Evolutionary conservation across 1,139 yeast species (phyloP).

Genomic region (Blastobotrys elegans): DNA sequence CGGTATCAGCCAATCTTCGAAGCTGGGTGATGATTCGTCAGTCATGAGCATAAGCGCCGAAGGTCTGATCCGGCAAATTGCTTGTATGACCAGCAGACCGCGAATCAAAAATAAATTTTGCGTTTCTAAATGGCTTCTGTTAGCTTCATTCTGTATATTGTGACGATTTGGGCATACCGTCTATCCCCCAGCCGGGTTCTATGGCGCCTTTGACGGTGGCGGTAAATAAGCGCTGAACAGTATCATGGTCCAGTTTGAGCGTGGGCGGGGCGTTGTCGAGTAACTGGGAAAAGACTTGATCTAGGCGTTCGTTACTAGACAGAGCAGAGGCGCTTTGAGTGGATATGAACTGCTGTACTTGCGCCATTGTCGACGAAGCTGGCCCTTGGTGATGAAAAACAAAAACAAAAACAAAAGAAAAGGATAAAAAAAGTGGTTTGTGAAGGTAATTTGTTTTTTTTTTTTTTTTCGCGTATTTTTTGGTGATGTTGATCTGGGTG

Average conservation of each 20-base stretch:
- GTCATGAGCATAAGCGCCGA: background rate
- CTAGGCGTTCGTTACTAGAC: background rate
- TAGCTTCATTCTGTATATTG: background rate
- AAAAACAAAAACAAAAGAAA: too few species aligned
- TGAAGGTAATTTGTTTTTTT: too few species aligned
- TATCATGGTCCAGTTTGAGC: conserved; percentile 3
- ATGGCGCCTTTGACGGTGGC: conserved; percentile 5
- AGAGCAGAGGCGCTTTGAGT: conserved; percentile 8
- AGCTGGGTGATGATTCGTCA: too few species aligned
- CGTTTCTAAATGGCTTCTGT: background rate
- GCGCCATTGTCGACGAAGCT: background rate
- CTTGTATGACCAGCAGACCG: conserved; percentile 3
- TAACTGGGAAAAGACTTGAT: conserved; percentile 6
- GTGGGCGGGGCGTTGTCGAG: background rate
- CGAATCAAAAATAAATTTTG: conserved; percentile 2
- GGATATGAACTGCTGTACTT: conserved; percentile 8
- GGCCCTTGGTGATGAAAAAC: background rate
- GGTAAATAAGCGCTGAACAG: background rate
- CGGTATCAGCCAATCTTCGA: too few species aligned
- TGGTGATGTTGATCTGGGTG: too few species aligned
- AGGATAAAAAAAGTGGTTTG: too few species aligned
- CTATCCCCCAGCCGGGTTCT: conserved; percentile 6
- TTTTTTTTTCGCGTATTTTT: too few species aligned
- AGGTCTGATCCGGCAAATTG: conserved; percentile 2
- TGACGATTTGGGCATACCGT: too few species aligned